Base-by-base conservation (phyloP, 371 early-diverging fungal genomes). In the Synchytrium microbalum region DNA sequence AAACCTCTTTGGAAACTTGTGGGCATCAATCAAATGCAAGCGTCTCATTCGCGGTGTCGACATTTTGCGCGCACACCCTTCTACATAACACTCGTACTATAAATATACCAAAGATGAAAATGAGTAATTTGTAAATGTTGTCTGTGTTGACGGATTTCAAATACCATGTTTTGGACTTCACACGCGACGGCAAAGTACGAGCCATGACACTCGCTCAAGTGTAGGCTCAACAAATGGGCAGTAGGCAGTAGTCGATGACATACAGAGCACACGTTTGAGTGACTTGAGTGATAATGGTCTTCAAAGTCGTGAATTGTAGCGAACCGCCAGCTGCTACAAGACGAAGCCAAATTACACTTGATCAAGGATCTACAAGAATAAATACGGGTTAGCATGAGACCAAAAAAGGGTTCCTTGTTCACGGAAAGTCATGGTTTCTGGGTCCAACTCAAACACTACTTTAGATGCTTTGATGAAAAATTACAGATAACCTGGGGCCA, bases 11-110 rank as follows among this genome's bases (percentile, higher is more conserved):
- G 89, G 86, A 61, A 84, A 90, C 8, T 74, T 58, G 59, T 90
- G 91, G 58, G 81, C 79, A 26, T 84, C 81, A 57, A 86, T 79
- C 59, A 89, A 65, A 72, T 90, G 91, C 27, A 77, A 64, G 59
- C 77, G 65, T 38, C 91, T 78, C 68, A 73, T 78, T 52, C 75
- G 70, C 2, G 84, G 79, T 0, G 75, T 73, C 2, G 74, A 70
- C 59, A 80, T 85, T 1, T 70, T 57, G 27, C 77, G 71, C 2
- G 66, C 56, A 70, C 90, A 90, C 0, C 68, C 78, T 51, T 85
- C 83, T 1, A 90, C 88, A 67, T 77, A 88, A 67, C 91, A 90
- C 57, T 76, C 79, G 66, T 86, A 84, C 87, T 87, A 75, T 2
- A 32, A 16, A 46, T 8, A 25, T 1, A 27, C 33, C 16, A 53